Evolutionary conservation across 192 early-diverging fungal species (phyloP).

Genomic region (Ramicandelaber brevisporus): DNA sequence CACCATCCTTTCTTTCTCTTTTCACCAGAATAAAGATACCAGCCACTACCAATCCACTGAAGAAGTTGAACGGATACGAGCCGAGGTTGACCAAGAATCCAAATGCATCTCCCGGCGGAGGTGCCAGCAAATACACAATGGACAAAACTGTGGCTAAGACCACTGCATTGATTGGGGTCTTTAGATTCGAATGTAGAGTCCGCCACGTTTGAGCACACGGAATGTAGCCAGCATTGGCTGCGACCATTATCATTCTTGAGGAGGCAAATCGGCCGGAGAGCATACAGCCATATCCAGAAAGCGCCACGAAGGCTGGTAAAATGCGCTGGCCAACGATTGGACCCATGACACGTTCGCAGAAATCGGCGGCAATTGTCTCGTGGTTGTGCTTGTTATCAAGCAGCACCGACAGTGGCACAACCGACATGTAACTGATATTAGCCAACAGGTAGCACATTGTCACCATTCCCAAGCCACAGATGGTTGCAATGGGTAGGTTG

Average conservation of each 20-base stretch:
- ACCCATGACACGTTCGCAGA: slow-evolving; percentile 26
- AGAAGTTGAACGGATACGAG: slow-evolving; percentile 28
- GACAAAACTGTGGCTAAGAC: slow-evolving; percentile 16
- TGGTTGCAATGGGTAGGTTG: slow-evolving; percentile 55
- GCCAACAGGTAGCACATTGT: slow-evolving; percentile 49
- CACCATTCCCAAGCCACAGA: slow-evolving; percentile 41
- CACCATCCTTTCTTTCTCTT: no score
- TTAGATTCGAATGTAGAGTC: slow-evolving; percentile 12
- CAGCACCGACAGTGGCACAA: slow-evolving; percentile 39
- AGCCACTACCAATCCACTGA: no score
- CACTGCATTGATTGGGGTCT: slow-evolving; percentile 15
- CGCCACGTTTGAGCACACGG: slow-evolving; percentile 12
- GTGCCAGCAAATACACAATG: slow-evolving; percentile 22
- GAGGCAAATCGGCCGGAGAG: slow-evolving; percentile 20
- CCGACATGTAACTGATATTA: slow-evolving; percentile 59
- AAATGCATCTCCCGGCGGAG: slow-evolving; percentile 26
- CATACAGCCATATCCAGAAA: slow-evolving; percentile 22
- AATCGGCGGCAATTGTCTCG: slow-evolving; percentile 27
- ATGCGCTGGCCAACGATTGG: slow-evolving; percentile 14
- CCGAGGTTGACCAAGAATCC: slow-evolving; percentile 28
- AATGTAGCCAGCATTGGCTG: slow-evolving; percentile 22
- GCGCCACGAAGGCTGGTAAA: slow-evolving; percentile 21
- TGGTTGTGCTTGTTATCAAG: slow-evolving; percentile 35
- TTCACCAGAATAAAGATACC: no score
- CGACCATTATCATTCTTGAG: slow-evolving; percentile 21